phyloP scores from a whole-genome alignment of 164 flowering plant genomes.

The Stephania japonica region DNA sequence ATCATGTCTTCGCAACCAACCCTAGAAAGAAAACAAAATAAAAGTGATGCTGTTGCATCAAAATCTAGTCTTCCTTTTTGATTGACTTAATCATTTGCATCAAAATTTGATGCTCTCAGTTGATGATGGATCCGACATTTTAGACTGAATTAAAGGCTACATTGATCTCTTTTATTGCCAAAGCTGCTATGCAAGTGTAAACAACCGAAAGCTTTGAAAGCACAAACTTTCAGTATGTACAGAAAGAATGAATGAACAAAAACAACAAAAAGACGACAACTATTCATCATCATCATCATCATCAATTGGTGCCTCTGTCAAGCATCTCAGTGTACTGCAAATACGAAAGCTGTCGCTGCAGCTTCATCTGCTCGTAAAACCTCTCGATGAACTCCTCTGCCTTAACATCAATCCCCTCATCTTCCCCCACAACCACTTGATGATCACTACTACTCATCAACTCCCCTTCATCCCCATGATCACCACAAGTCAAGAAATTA shows the following conservation, averaged over 20 bases:
- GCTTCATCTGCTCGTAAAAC: constrained; percentile 63
- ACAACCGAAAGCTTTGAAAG: constrained; percentile 5
- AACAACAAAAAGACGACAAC: neutral
- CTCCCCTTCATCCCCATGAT: constrained; percentile 9
- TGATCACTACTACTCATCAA: neutral
- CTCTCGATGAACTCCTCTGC: constrained; percentile 81
- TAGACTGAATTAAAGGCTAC: no score
- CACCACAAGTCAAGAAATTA: constrained; percentile 19
- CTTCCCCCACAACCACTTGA: constrained; percentile 16
- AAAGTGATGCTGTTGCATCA: no score
- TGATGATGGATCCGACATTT: no score
- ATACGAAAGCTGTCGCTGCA: constrained; percentile 65
- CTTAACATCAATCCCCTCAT: constrained; percentile 50
- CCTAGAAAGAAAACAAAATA: no score
- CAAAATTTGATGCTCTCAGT: no score
- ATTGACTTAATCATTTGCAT: no score
- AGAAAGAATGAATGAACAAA: constrained; percentile 4
- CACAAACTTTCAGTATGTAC: constrained; percentile 26
- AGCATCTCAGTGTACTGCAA: constrained; percentile 34
- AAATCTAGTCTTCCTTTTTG: no score
- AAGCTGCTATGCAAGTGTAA: neutral
- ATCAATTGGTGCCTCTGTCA: constrained; percentile 16
- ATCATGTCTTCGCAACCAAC: no score
- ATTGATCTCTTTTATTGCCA: neutral
- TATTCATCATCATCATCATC: neutral